Conservation (phyloP, 805 yeast genomes). For the Kodamaea fukazawae region DNA sequence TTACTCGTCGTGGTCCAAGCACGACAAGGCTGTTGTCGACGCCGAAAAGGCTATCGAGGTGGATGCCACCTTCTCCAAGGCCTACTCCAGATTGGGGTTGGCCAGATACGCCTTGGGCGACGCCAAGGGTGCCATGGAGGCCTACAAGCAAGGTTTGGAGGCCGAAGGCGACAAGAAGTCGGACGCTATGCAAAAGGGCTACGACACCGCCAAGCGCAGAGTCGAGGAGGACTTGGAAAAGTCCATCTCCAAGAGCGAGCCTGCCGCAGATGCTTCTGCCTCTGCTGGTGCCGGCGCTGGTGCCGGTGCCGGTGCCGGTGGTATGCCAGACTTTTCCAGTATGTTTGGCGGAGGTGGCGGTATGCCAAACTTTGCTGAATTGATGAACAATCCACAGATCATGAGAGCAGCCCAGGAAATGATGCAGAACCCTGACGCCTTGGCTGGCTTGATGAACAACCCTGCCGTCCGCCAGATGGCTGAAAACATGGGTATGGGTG, state of each 20-base stretch:
- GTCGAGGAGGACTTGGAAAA: conserved; percentile 70
- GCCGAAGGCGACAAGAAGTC: conserved; percentile 82
- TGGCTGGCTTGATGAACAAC: conserved; percentile 71
- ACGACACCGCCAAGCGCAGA: conserved; percentile 87
- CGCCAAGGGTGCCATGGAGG: conserved; percentile 83
- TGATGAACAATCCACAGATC: conserved; percentile 88
- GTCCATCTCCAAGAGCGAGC: conserved; percentile 29
- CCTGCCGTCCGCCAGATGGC: conserved; percentile 87
- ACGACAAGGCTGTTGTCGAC: conserved; percentile 75
- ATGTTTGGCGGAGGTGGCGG: conserved; percentile 79
- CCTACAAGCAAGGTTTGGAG: conserved; percentile 83
- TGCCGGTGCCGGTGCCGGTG: conserved; percentile 45
- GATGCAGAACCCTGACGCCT: conserved; percentile 82
- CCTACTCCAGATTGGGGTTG: conserved; percentile 91
- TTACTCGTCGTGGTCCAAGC: conserved; percentile 71
- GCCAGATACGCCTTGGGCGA: conserved; percentile 96
- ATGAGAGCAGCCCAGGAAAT: conserved; percentile 85
- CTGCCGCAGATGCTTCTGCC: conserved; percentile 9
- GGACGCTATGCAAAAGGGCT: conserved; percentile 89
- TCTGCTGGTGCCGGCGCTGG: conserved; percentile 37
- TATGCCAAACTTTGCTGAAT: conserved; percentile 60
- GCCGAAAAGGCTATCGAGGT: conserved; percentile 77
- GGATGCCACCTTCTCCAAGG: conserved; percentile 83
- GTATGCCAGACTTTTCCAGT: conserved; percentile 74
- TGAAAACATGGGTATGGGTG: conserved; percentile 66